phyloP scores from a whole-genome alignment of 352 stramenopile species.

The Globisporangium polare region DNA sequence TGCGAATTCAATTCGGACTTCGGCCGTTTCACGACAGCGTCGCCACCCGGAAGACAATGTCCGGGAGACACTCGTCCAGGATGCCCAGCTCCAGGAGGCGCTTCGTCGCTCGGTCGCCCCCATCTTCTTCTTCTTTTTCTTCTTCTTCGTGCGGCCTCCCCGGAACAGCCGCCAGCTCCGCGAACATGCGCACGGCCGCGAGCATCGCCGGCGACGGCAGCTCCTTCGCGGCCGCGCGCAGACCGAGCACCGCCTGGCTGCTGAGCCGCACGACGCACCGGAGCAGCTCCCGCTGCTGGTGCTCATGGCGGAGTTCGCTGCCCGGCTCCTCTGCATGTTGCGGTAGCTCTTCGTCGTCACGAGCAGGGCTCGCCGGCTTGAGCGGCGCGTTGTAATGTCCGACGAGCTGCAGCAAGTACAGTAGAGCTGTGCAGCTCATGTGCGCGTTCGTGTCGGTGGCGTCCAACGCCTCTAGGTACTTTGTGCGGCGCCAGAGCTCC shows the following conservation, averaged over 20 bases:
- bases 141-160: no score
- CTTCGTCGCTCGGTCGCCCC: background rate
- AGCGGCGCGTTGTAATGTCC: background rate
- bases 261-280: slow-evolving; percentile 8
- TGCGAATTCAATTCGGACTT: no score
- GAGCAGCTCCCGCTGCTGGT: background rate
- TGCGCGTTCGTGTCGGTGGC: slow-evolving; percentile 52
- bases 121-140: no score
- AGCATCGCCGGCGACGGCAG: slow-evolving; percentile 16
- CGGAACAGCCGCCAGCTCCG: background rate
- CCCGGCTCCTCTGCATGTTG: no score
- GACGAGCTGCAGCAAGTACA: slow-evolving; percentile 7
- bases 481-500: slow-evolving; percentile 35
- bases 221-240: slow-evolving; percentile 17
- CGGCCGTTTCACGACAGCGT: background rate
- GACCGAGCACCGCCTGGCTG: slow-evolving; percentile 18
- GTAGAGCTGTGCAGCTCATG: slow-evolving; percentile 34
- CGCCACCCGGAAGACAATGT: slow-evolving; percentile 7
- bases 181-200: slow-evolving; percentile 8
- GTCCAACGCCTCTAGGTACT: slow-evolving; percentile 27
- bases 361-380: background rate
- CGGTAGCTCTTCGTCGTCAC: background rate
- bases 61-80: slow-evolving; percentile 13
- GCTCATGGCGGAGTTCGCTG: background rate
- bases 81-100: background rate